These are phyloP conservation scores for Davidsoniella virescens DNA, from an alignment of 2,329 filamentous ascomycete species.

Conservation along the genomic window DNA sequence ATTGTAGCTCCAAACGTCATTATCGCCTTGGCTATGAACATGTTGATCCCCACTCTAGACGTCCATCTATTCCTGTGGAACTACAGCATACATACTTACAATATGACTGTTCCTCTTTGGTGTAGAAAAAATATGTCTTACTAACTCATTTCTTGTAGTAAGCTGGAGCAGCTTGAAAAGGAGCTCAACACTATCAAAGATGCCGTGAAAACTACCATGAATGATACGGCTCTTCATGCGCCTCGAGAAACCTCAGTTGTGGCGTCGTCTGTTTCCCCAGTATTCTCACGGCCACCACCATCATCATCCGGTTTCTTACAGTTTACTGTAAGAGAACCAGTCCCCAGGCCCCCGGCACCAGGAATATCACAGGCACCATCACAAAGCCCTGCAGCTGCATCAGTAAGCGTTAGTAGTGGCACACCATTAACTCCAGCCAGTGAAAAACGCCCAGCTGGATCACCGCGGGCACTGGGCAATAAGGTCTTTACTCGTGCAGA, in stretches of 20 bases:
- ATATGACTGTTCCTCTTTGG: background rate
- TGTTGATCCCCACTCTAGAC: too few relatives aligned
- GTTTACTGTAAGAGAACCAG: background rate
- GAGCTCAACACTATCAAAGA: constrained; percentile 39
- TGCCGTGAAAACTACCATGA: constrained; percentile 24
- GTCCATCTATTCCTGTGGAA: background rate
- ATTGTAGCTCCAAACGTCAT: background rate
- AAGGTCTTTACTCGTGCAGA: constrained; percentile 35
- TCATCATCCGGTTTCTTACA: background rate
- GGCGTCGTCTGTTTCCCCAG: background rate
- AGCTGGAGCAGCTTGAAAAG: constrained; percentile 37
- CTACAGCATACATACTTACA: background rate
- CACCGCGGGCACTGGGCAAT: constrained; percentile 22
- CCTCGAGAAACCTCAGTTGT: background rate
- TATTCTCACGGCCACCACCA: background rate
- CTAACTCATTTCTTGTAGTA: constrained; percentile 22
- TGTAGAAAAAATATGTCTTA: background rate
- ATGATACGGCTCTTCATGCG: background rate
- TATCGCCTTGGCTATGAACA: too few relatives aligned
- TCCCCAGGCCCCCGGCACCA: background rate
- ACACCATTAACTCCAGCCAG: background rate
- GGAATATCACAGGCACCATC: background rate
- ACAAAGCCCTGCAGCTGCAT: background rate
- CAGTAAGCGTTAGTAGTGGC: background rate
- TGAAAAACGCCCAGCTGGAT: background rate